Conservation (phyloP, 1,284 basidiomycete genomes). For the Ustilago esculenta region DNA sequence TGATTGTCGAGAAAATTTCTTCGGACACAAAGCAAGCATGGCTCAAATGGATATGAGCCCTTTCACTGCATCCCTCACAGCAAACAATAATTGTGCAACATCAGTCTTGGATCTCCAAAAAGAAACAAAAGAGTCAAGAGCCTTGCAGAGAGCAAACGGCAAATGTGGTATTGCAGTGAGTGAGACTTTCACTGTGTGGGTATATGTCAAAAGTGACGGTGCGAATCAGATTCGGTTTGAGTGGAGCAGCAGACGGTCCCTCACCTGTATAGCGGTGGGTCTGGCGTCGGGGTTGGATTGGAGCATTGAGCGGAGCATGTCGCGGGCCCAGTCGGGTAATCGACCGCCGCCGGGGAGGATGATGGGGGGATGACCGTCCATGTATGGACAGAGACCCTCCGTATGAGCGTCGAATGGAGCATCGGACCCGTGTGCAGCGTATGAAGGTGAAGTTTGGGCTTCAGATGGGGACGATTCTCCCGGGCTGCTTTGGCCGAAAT, state of each 20-base stretch:
- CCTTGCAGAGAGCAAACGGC: neutral
- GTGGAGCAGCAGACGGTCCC: conserved; percentile 5
- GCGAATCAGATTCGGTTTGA: neutral
- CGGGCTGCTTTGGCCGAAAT: neutral
- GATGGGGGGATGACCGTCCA: conserved; percentile 60
- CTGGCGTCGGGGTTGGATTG: conserved; percentile 37
- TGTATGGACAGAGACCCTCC: conserved; percentile 22
- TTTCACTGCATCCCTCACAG: no score
- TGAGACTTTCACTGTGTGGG: no score
- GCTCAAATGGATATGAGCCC: conserved; percentile 42
- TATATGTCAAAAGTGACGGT: neutral
- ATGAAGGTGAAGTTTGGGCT: no score
- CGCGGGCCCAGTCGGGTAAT: conserved; percentile 57
- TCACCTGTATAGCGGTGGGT: conserved; percentile 52
- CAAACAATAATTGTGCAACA: no score
- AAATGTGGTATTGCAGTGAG: neutral
- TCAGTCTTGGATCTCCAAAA: no score
- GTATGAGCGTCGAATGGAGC: neutral
- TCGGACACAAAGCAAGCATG: conserved; percentile 48
- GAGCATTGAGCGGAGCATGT: conserved; percentile 56
- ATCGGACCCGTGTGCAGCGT: no score
- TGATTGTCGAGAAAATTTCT: conserved; percentile 39
- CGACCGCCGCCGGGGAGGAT: conserved; percentile 61
- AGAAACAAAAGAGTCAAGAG: no score
- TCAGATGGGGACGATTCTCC: no score